Evolutionary conservation across 257 asterid genomes (phyloP).

Genomic region (Coffea eugenioides): DNA sequence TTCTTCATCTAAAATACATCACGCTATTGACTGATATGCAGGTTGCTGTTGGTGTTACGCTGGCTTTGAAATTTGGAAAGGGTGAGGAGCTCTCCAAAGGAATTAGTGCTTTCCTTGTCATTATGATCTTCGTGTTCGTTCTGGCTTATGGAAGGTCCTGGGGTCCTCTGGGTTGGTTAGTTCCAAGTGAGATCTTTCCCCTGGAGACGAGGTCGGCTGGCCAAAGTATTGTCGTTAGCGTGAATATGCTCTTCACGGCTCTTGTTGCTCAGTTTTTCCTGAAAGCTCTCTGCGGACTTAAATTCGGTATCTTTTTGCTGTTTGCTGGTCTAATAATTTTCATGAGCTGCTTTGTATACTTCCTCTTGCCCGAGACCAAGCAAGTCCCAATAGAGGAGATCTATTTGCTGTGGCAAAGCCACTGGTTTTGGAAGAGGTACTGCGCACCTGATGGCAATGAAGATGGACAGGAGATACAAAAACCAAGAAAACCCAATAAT

Average conservation of each 20-base stretch:
- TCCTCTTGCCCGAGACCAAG: constrained; percentile 88
- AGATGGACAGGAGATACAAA: background rate
- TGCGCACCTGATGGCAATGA: constrained; percentile 27
- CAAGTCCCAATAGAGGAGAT: constrained; percentile 96
- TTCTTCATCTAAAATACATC: background rate
- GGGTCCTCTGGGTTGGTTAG: constrained; percentile 91
- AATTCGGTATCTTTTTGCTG: constrained; percentile 74
- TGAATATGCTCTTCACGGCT: constrained; percentile 86
- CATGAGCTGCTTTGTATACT: constrained; percentile 68
- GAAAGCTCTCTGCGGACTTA: constrained; percentile 63
- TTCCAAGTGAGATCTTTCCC: constrained; percentile 83
- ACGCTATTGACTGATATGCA: constrained; percentile 21
- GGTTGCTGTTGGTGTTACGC: constrained; percentile 65
- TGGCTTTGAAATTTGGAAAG: constrained; percentile 65
- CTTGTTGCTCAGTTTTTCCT: constrained; percentile 80
- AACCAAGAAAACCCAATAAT: background rate
- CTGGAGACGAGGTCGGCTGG: constrained; percentile 87
- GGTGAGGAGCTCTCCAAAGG: constrained; percentile 55
- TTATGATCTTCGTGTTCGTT: constrained; percentile 60
- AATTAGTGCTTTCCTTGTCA: constrained; percentile 45
- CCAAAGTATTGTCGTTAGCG: constrained; percentile 81
- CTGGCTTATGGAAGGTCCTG: constrained; percentile 74
- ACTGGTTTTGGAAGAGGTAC: constrained; percentile 84
- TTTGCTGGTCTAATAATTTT: constrained; percentile 57
- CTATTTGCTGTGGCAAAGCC: constrained; percentile 62